Percentiles rank a stretch among this genome's conserved stretches.
phyloP scores from a whole-genome alignment of 2,329 filamentous ascomycete species.

The Blastomyces silverae region DNA sequence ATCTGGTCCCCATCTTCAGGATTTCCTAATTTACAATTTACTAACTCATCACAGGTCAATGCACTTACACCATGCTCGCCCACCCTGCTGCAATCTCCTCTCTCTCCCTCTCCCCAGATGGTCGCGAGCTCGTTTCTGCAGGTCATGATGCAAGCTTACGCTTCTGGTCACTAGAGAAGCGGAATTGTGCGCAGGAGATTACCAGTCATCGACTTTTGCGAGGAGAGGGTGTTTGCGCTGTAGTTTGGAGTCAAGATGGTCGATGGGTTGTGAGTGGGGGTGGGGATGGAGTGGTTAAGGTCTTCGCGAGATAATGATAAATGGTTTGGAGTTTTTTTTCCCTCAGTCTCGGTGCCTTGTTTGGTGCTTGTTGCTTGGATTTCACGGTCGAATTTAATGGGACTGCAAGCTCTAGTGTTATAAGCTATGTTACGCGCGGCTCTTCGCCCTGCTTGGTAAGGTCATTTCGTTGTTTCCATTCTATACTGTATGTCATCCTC shows the following conservation, averaged over 20 bases:
- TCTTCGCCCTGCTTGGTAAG: slow-evolving; percentile 4
- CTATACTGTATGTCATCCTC: slow-evolving; percentile 10
- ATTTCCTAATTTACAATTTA: slow-evolving; percentile 1
- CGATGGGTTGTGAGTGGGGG: slow-evolving; percentile 91
- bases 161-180: slow-evolving; percentile 96
- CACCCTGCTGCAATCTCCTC: slow-evolving; percentile 90
- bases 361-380: slow-evolving; percentile 15
- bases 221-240: slow-evolving; percentile 87
- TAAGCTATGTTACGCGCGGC: not conserved
- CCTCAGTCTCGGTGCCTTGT: slow-evolving; percentile 22
- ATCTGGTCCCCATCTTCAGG: not conserved
- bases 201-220: slow-evolving; percentile 90
- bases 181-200: slow-evolving; percentile 90
- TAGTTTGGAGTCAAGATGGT: slow-evolving; percentile 93
- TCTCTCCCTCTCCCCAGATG: slow-evolving; percentile 85
- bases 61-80: slow-evolving; percentile 97
- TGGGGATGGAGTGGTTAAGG: slow-evolving; percentile 92
- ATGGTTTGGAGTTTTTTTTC: slow-evolving; percentile 26
- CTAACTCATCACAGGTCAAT: slow-evolving; percentile 65
- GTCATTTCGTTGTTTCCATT: slow-evolving; percentile 10
- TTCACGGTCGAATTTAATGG: slow-evolving; percentile 22
- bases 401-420: not conserved
- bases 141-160: slow-evolving; percentile 92
- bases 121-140: slow-evolving; percentile 86
- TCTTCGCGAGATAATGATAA: slow-evolving; percentile 51